Percentiles rank a stretch among this genome's conserved stretches.
Evolutionary conservation across 73 alveolate species (phyloP).

Genomic region (Urostyla sp.): DNA sequence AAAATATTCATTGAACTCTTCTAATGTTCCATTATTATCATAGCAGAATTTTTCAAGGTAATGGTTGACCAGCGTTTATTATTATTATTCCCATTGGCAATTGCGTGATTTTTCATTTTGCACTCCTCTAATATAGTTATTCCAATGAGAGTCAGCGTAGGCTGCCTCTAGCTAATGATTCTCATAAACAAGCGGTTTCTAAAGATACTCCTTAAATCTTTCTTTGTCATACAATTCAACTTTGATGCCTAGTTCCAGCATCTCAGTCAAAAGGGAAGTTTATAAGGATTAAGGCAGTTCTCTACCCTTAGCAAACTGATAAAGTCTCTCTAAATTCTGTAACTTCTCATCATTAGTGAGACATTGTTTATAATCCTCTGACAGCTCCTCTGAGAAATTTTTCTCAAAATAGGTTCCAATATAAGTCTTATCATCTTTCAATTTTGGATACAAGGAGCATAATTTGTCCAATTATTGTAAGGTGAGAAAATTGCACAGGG

Average conservation of each 20-base stretch:
- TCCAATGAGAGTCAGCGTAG: slow-evolving; percentile 37
- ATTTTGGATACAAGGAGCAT: neutral
- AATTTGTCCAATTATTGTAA: slow-evolving; percentile 46
- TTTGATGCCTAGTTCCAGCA: slow-evolving; percentile 54
- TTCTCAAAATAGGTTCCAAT: slow-evolving; percentile 60
- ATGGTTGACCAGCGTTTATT: slow-evolving; percentile 2
- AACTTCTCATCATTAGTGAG: slow-evolving; percentile 48
- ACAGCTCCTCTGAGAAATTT: slow-evolving; percentile 48
- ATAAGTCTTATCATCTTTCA: slow-evolving; percentile 62
- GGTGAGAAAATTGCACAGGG: slow-evolving; percentile 33
- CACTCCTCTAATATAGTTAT: slow-evolving; percentile 20
- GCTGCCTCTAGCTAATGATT: neutral
- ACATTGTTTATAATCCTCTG: slow-evolving; percentile 8
- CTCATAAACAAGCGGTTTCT: slow-evolving; percentile 18
- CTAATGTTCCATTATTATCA: slow-evolving; percentile 27
- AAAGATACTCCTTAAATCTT: slow-evolving; percentile 58
- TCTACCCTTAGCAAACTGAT: slow-evolving; percentile 35
- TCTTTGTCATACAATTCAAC: slow-evolving; percentile 61
- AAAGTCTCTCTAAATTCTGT: slow-evolving; percentile 39
- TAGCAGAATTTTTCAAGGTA: slow-evolving; percentile 63
- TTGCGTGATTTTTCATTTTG: neutral
- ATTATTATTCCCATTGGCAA: neutral
- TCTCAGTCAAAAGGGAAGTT: slow-evolving; percentile 30
- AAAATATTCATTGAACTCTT: slow-evolving; percentile 30
- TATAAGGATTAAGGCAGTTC: slow-evolving; percentile 50